These are phyloP conservation scores for Brassica nigra DNA, from an alignment of 345 rosid genomes.

Conservation along the genomic window DNA sequence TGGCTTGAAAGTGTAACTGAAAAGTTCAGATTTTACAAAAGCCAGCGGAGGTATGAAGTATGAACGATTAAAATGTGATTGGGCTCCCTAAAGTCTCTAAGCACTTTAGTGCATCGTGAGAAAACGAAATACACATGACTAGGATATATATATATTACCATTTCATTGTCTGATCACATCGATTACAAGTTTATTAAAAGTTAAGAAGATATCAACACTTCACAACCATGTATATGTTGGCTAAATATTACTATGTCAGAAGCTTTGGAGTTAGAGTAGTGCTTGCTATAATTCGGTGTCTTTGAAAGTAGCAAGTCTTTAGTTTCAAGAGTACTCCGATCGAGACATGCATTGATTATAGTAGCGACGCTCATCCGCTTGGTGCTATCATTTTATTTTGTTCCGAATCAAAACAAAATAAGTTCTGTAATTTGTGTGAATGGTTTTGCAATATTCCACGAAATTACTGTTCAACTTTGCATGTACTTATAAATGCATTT, in stretches of 20 bases:
- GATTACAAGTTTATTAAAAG: neutral
- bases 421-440: neutral
- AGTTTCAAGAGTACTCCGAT: constrained; percentile 2
- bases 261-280: neutral
- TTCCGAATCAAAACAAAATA: neutral
- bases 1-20: constrained; percentile 20
- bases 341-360: constrained; percentile 4
- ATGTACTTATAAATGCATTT: neutral
- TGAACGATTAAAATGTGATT: constrained; percentile 21
- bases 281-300: neutral
- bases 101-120: neutral
- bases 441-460: neutral
- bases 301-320: neutral
- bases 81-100: neutral
- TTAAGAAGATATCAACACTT: constrained; percentile 4
- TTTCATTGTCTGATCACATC: neutral
- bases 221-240: neutral
- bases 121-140: constrained; percentile 17
- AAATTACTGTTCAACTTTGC: constrained; percentile 1
- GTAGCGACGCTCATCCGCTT: neutral
- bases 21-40: neutral
- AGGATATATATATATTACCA: neutral
- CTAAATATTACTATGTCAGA: neutral
- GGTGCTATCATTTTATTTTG: constrained; percentile 8
- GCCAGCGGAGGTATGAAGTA: neutral